Evolutionary conservation across 441 rosid species (phyloP).

Genomic region (Pelargonium australe): DNA sequence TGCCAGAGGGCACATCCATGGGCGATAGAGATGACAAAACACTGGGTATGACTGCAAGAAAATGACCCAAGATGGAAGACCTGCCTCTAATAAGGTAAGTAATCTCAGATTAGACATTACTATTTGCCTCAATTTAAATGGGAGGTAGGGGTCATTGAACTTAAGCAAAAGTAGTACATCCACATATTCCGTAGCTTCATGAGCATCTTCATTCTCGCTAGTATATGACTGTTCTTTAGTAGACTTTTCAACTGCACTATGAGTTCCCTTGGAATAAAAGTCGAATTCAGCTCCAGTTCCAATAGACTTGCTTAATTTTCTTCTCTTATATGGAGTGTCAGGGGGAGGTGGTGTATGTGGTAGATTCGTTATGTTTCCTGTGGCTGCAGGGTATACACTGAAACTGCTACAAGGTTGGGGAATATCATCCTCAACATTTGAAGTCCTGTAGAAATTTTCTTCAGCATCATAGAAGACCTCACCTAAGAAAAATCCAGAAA

Average conservation of each 20-base stretch:
- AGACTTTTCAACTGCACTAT: slow-evolving; percentile 28
- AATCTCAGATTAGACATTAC: slow-evolving; percentile 69
- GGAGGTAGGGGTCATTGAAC: slow-evolving; percentile 71
- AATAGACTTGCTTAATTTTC: slow-evolving; percentile 43
- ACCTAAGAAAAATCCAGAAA: slow-evolving; percentile 37
- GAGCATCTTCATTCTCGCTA: slow-evolving; percentile 35
- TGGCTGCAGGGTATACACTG: slow-evolving; percentile 27
- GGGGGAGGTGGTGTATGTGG: slow-evolving; percentile 60
- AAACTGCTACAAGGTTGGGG: slow-evolving; percentile 35
- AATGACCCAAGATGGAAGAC: slow-evolving; percentile 95
- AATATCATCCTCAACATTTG: slow-evolving; percentile 31
- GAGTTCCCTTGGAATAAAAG: slow-evolving; percentile 55
- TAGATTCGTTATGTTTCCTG: slow-evolving; percentile 26
- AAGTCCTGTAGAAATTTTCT: slow-evolving; percentile 37
- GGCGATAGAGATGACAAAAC: slow-evolving; percentile 83
- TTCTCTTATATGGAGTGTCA: slow-evolving; percentile 66
- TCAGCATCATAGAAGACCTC: slow-evolving; percentile 76
- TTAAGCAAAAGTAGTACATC: slow-evolving; percentile 72
- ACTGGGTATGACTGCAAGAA: slow-evolving; percentile 96
- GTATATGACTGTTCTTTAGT: slow-evolving; percentile 33
- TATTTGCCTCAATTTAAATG: slow-evolving; percentile 64
- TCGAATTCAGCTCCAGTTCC: slow-evolving; percentile 48
- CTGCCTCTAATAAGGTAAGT: slow-evolving; percentile 85
- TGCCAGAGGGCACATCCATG: slow-evolving; percentile 99
- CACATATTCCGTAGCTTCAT: slow-evolving; percentile 49